Base-by-base conservation (phyloP, 306 rosid species). In the Glycine soja region DNA sequence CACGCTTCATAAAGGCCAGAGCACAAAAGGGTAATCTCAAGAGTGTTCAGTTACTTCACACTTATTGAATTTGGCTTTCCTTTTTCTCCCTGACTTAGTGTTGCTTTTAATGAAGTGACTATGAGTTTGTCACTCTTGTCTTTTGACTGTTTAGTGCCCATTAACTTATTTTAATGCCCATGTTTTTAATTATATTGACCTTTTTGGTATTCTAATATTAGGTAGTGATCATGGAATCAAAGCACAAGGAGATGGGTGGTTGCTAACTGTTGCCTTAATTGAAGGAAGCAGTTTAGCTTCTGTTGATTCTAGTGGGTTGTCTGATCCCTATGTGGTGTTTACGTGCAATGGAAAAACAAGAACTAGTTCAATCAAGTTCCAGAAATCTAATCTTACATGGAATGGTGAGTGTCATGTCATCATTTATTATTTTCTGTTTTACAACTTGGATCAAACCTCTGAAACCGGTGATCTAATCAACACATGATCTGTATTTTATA, bases 211-310 rank as follows among this genome's bases (percentile, higher is more conserved):
- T 81, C 59, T 65, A 58, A 78, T 81, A 57, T 72, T 75, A 96
- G 99, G 97, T 65, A 89, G 99, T 87, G 98, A 96, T 86, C 97
- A 96, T 83, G 98, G 99, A 84, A 85, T 96, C 80, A 96, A 91
- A 91, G 97, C 99, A 61, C 98, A 90, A 85, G 99, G 99, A 83
- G 94, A 93, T 87, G 99, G 99, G 75, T 96, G 99, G 99, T 85
- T 96, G 85, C 89, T 96, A 50, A 96, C 99, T 73, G 93, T 96
- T 86, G 98, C 99, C 70, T 86, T 96, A 88, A 88, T 93, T 74
- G 97, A 96, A 88, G 99, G 99, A 86, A 80, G 86, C 77, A 87
- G 90, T 87, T 84, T 96, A 85, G 93, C 99, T 73, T 94, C 95
- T 43, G 98, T 89, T 74, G 93, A 92, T 85, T 84, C 97, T 78